phyloP scores from a whole-genome alignment of 208 protist species.

The Vickermania spadyakhi region DNA sequence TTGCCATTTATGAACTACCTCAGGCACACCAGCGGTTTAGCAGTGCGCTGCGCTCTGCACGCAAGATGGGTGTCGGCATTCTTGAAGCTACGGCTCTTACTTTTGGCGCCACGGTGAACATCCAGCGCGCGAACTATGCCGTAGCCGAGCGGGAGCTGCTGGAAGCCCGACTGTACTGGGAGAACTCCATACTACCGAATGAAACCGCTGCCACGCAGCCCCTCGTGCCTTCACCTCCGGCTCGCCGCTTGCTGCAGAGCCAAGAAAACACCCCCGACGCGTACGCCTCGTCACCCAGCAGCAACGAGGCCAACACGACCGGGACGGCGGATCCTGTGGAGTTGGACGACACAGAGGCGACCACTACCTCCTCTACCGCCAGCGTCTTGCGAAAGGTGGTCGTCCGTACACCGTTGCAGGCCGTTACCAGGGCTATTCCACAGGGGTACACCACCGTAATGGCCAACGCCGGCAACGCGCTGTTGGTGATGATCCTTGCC shows the following conservation, averaged over 20 bases:
- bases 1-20: slow-evolving; percentile 67
- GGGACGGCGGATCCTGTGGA: neutral
- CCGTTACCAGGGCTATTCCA: slow-evolving; percentile 23
- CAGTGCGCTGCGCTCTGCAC: slow-evolving; percentile 25
- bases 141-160: slow-evolving; percentile 60
- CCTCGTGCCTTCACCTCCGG: neutral
- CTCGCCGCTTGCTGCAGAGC: neutral
- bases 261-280: slow-evolving; percentile 7
- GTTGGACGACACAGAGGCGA: slow-evolving; percentile 1
- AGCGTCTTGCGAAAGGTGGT: neutral
- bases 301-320: neutral
- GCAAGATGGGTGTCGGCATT: slow-evolving; percentile 20
- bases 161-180: slow-evolving; percentile 42
- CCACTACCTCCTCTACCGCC: neutral
- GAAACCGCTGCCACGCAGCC: neutral
- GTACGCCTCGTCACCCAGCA: neutral
- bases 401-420: neutral
- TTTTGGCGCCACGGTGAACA: slow-evolving; percentile 61
- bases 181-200: slow-evolving; percentile 5
- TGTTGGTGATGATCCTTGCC: slow-evolving; percentile 56
- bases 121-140: slow-evolving; percentile 66
- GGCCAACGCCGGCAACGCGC: slow-evolving; percentile 37
- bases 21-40: slow-evolving; percentile 63
- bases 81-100: slow-evolving; percentile 63
- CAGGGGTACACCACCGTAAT: slow-evolving; percentile 36